Evolutionary conservation across 2,329 filamentous ascomycete genomes (phyloP).

Genomic region (Ciborinia camelliae): DNA sequence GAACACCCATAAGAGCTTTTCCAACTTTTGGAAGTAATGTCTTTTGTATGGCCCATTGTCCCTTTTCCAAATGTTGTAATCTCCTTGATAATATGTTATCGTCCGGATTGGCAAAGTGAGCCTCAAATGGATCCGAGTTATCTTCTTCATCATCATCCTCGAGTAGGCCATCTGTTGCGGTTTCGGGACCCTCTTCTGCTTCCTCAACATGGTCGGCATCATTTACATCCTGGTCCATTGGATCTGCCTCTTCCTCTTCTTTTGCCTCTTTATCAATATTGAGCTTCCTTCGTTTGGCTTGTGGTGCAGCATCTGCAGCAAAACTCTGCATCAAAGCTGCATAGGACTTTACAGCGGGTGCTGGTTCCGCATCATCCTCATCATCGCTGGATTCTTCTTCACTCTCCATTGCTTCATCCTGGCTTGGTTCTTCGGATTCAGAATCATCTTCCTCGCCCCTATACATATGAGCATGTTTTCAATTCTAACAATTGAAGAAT

Average conservation of each 20-base stretch:
- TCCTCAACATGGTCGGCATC: conserved; percentile 46
- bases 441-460: conserved; percentile 33
- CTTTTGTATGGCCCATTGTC: conserved; percentile 52
- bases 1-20: conserved; percentile 48
- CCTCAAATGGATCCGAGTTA: conserved; percentile 69
- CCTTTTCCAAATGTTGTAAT: conserved; percentile 49
- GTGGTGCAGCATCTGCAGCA: conserved; percentile 45
- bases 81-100: conserved; percentile 55
- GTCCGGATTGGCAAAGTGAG: conserved; percentile 71
- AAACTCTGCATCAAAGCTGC: conserved; percentile 57
- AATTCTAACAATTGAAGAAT: background rate
- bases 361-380: conserved; percentile 41
- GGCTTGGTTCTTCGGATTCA: conserved; percentile 41
- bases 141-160: conserved; percentile 50
- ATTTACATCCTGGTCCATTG: conserved; percentile 18
- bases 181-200: conserved; percentile 47
- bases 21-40: conserved; percentile 42
- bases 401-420: conserved; percentile 42
- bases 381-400: conserved; percentile 47
- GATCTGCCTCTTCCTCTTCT: conserved; percentile 25
- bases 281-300: conserved; percentile 57
- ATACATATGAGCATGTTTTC: conserved; percentile 10
- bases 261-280: conserved; percentile 34
- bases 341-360: conserved; percentile 49
- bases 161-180: conserved; percentile 36